Evolutionary conservation across 495 filamentous ascomycete genomes (phyloP).

Genomic region (Neurospora sublineolata): DNA sequence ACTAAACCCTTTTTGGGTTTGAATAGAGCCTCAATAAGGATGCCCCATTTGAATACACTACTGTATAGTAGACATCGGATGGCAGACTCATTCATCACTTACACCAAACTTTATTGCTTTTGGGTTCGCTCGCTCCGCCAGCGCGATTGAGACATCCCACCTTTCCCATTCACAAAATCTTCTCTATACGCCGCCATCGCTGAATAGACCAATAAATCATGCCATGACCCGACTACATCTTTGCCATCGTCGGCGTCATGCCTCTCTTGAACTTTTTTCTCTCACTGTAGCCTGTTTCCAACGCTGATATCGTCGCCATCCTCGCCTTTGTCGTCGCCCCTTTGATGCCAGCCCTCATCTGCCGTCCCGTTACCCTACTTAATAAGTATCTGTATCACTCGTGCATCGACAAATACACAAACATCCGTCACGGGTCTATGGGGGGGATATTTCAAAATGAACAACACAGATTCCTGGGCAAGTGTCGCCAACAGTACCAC

Average conservation of each 20-base stretch:
- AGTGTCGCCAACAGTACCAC: not conserved
- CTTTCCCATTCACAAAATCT: not conserved
- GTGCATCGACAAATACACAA: not conserved
- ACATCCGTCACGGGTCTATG: not conserved
- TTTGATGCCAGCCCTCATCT: not conserved
- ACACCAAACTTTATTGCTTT: not conserved
- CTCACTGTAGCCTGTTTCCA: not conserved
- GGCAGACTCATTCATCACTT: not conserved
- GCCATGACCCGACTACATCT: not conserved
- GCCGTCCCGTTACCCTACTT: not conserved
- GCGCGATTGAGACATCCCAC: not conserved
- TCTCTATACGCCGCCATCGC: not conserved
- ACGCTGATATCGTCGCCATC: not conserved
- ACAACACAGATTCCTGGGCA: not conserved
- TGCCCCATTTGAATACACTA: not conserved
- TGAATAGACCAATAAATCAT: slow-evolving; percentile 5
- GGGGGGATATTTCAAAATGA: not conserved
- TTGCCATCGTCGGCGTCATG: not conserved
- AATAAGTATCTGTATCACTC: not conserved
- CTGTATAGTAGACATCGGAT: not conserved
- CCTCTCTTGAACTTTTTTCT: not conserved
- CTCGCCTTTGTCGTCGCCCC: not conserved
- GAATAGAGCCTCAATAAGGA: slow-evolving; percentile 26
- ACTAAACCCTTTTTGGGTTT: slow-evolving; percentile 18
- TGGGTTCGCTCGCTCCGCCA: not conserved